Evolutionary conservation across 2,329 filamentous ascomycete genomes (phyloP), one percentile per base, ranked within the genome.

Genomic region (Tolypocladium cylindrosporum): DNA sequence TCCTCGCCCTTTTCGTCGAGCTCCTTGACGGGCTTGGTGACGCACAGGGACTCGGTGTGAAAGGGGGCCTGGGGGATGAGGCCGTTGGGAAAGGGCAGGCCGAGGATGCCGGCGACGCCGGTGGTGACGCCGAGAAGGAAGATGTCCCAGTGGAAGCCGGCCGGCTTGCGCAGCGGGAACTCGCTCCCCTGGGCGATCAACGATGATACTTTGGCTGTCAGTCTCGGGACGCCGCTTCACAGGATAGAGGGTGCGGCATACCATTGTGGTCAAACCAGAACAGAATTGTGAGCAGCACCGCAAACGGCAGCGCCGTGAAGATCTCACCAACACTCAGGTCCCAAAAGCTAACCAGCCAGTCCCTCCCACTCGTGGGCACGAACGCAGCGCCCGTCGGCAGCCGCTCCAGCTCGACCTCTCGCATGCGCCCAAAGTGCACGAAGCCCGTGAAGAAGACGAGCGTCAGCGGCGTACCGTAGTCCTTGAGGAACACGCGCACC

Each of bases 241-340:
- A 3, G 16, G 8, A 27, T 4, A 16, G 14, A 14, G 9, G 2
- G 45, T 2, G 1, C 1, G 6, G 7, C 75, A 61, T 75, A 89
- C 87, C 87, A 64, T 94, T 95, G 67, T 95, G 91, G 67, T 95
- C 91, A 69, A 94, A 95, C 76, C 88, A 95, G 69, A 96, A 96
- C 5, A 96, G 74, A 27, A 95, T 85, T 0, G 91, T 96, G 19
- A 96, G 77, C 1, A 96, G 76, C 40, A 95, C 67, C 0, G 90
- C 91, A 74, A 96, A 96, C 0, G 91, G 91, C n/a, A 95, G 81
- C 1, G 91, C 91, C 50, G 91, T 77, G 68, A 96, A 96, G 8
- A 94, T 79, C 58, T 95, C 86, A 0, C 79, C 80, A 7, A 88
- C 83, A 52, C 76, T 76, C 57, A 95, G 79, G 63, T 93, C 80